Evolutionary conservation across 2,329 filamentous ascomycete genomes (phyloP).

Genomic region (Cryphonectria radicalis): DNA sequence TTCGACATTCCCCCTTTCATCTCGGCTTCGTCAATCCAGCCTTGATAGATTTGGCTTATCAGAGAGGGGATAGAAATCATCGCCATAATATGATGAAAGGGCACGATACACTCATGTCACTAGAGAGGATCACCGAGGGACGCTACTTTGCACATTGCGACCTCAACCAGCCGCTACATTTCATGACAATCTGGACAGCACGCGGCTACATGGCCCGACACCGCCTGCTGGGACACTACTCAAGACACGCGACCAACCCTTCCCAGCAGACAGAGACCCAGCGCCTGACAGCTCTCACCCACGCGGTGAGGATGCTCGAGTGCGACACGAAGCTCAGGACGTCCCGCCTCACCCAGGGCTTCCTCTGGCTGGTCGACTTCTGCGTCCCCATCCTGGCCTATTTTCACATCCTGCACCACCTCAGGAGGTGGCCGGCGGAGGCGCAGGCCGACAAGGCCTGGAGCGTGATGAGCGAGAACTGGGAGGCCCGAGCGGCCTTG

Average conservation of each 20-base stretch:
- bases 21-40: constrained; percentile 42
- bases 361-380: constrained; percentile 42
- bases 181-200: constrained; percentile 44
- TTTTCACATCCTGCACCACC: constrained; percentile 43
- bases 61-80: background rate
- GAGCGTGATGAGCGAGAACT: constrained; percentile 40
- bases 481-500: constrained; percentile 31
- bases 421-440: constrained; percentile 35
- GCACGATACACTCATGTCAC: constrained; percentile 37
- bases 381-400: constrained; percentile 49
- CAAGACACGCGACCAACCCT: constrained; percentile 33
- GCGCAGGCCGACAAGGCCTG: constrained; percentile 38
- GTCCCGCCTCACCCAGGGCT: constrained; percentile 40
- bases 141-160: constrained; percentile 51
- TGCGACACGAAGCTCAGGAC: constrained; percentile 42
- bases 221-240: constrained; percentile 55
- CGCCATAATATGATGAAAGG: background rate
- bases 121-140: constrained; percentile 47
- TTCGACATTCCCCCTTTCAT: constrained; percentile 41
- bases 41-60: constrained; percentile 36
- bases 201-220: constrained; percentile 51
- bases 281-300: constrained; percentile 37
- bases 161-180: constrained; percentile 44
- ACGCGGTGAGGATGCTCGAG: constrained; percentile 43
- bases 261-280: constrained; percentile 35